Base-by-base conservation (phyloP, 768 basidiomycete species). In the Mycena maculata region DNA sequence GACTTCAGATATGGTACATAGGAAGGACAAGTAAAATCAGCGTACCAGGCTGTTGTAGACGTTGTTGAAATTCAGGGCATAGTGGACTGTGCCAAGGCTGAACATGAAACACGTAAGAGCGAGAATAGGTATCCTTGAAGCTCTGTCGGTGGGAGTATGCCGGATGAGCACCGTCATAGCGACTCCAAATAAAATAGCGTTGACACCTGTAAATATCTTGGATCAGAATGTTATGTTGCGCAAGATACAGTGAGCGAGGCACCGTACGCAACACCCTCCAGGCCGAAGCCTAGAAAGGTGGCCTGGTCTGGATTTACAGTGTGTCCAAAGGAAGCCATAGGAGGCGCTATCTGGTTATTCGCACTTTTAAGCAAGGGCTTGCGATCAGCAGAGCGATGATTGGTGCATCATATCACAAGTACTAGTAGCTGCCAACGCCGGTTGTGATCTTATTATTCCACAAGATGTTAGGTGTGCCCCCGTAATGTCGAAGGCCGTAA, bases 251-350 rank as follows among this genome's bases (percentile, higher is more conserved):
- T n/a, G n/a, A n/a, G n/a, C n/a, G n/a, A n/a, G n/a, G n/a, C 4
- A 65, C 63, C 63, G 22, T 65, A 65, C 39, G 53, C 50, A n/a
- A 65, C 31, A 8, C 49, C 56, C 41, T 65, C 63, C n/a, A 58
- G 11, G 7, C 28, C 63, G 23, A 65, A 65, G 6, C 63, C 63
- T 28, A 65, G 23, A 5, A 65, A 59, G 16, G 63, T 59, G 18
- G 56, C 63, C 57, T 65, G 56, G 49, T 65, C 57, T 41, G 38
- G 23, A 49, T 36, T 59, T 22, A 65, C 25, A 23, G 55, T 44
- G 57, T 59, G n/a, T 5, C 20, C 16, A 31, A 38, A 57, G 20
- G 54, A 20, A 28, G 13, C 25, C 62, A 56, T 63, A 9, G 33
- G 39, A 25, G 44, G 61, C 50, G 50, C 27, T 36, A 20, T 33